Conservation (phyloP, 23 red algal species). For the Agarophyton chilense region DNA sequence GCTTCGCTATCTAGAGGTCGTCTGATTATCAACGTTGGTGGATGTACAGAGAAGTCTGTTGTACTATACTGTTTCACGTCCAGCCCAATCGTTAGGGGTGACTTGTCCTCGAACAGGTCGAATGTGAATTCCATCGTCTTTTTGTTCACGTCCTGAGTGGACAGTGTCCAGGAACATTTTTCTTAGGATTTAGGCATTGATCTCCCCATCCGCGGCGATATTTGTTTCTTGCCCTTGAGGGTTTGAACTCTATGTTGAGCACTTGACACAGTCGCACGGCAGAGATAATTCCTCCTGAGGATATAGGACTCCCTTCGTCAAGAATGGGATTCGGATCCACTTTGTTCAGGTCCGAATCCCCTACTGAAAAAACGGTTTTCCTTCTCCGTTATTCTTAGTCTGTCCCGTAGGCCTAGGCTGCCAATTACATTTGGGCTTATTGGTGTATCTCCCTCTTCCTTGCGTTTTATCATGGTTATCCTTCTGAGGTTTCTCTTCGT, state of each 20-base stretch:
- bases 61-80: background rate
- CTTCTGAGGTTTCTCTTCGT: too few relatives aligned
- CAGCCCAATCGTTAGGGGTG: conserved; percentile 14
- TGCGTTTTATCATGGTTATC: background rate
- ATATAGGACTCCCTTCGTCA: conserved; percentile 33
- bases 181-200: background rate
- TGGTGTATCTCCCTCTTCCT: background rate
- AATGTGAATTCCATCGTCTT: background rate
- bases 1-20: background rate
- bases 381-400: too few relatives aligned
- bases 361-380: conserved; percentile 42
- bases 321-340: conserved; percentile 44
- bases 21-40: background rate
- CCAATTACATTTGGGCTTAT: background rate
- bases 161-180: conserved; percentile 21
- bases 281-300: conserved; percentile 1
- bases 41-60: background rate
- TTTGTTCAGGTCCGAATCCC: background rate
- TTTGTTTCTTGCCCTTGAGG: background rate
- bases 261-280: conserved; percentile 12
- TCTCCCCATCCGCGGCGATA: conserved; percentile 23
- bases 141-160: conserved; percentile 7
- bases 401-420: background rate
- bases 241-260: background rate
- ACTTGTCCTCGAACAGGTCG: background rate